Evolutionary conservation across 2,329 filamentous ascomycete species (phyloP), one percentile per base, ranked within the genome.

Genomic region (Coniochaeta sp.): DNA sequence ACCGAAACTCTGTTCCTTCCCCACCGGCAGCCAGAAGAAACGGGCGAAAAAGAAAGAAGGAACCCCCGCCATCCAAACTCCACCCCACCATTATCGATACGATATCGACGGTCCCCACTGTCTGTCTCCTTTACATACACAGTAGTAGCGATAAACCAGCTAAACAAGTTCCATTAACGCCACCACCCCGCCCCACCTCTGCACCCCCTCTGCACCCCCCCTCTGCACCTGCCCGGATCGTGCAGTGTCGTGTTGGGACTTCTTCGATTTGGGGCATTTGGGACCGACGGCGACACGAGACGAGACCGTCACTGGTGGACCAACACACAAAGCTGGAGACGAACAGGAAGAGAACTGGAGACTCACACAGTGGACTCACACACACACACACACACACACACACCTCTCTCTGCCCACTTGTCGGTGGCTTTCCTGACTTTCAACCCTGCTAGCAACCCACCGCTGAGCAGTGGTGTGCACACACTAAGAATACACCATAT

Each of bases 211-310:
- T n/a, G n/a, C n/a, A n/a, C n/a, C n/a, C n/a, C n/a, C n/a, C n/a
- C n/a, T n/a, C n/a, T 42, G 12, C 38, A 17, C 38, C 38, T 47
- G 17, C 42, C 7, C 14, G n/a, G n/a, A n/a, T n/a, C n/a, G n/a
- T n/a, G n/a, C n/a, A n/a, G n/a, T n/a, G 47, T 52, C 47, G 47
- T 52, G 47, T 52, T 52, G 47, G 47, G 47, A 26, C 42, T n/a
- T n/a, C n/a, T n/a, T n/a, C n/a, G n/a, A n/a, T n/a, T n/a, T n/a
- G n/a, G n/a, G 42, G 22, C 42, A 47, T 24, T 52, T 52, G 47
- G 24, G 47, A 24, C 44, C 44, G 47, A 52, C 24, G 12, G 47
- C 17, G 47, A 52, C n/a, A n/a, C 24, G 47, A 52, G 47, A 52
- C 24, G 47, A 47, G 42, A 26, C 42, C 42, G 26, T n/a, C 7